These are phyloP conservation scores for Diaporthe amygdali DNA, from an alignment of 2,329 filamentous ascomycete genomes.

Conservation along the genomic window DNA sequence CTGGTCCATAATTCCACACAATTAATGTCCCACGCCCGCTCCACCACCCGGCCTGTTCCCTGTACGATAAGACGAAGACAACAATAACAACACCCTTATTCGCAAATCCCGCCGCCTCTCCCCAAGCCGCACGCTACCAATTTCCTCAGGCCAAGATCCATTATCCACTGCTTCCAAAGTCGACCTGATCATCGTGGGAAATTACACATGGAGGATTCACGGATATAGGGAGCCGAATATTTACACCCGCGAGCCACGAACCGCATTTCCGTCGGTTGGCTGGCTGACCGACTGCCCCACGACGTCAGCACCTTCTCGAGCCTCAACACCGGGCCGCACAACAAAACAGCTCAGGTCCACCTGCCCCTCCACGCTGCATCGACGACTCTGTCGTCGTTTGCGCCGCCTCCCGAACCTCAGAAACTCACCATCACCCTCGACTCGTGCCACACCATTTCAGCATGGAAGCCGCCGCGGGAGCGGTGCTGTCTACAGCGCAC, in stretches of 20 bases:
- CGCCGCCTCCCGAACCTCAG: background rate
- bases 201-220: background rate
- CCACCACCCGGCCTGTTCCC: background rate
- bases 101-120: background rate
- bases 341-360: background rate
- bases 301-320: slow-evolving; percentile 6
- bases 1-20: slow-evolving; percentile 1
- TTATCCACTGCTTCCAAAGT: background rate
- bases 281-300: slow-evolving; percentile 7
- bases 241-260: background rate
- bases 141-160: background rate
- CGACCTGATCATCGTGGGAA: background rate
- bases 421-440: background rate
- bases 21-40: slow-evolving; percentile 5
- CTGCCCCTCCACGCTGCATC: slow-evolving; percentile 14
- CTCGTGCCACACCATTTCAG: slow-evolving; percentile 41
- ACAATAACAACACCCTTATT: background rate
- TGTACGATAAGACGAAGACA: background rate
- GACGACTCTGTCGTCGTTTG: slow-evolving; percentile 20
- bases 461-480: slow-evolving; percentile 76
- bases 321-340: background rate
- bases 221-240: background rate
- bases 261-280: background rate
- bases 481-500: slow-evolving; percentile 52
- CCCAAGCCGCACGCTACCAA: background rate